Conservation (phyloP, 2,329 filamentous ascomycete genomes). For the Ophiognomonia clavigignenti-juglandacearum region DNA sequence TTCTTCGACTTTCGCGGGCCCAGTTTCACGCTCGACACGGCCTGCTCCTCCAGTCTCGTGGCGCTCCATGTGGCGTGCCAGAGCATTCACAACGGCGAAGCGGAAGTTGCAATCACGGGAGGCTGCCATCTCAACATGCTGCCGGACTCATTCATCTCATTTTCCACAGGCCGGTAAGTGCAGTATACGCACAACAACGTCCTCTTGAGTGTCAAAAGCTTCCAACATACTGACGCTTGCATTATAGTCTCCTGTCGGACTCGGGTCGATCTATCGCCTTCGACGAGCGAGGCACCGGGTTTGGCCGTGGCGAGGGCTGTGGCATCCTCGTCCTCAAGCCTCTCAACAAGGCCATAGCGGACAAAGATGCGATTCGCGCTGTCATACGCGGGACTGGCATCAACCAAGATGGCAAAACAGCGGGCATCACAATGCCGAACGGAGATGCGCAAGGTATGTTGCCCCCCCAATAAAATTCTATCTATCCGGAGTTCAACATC, state of each 20-base stretch:
- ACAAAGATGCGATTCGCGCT: conserved; percentile 48
- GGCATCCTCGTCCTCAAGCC: conserved; percentile 52
- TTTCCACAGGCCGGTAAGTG: conserved; percentile 37
- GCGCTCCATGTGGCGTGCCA: conserved; percentile 47
- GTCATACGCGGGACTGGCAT: conserved; percentile 45
- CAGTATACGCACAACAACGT: conserved; percentile 17
- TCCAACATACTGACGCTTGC: conserved; percentile 9
- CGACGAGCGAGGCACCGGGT: conserved; percentile 50
- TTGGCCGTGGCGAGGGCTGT: conserved; percentile 56
- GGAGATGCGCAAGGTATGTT: conserved; percentile 39
- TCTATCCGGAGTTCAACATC: not conserved
- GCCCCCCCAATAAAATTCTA: not conserved
- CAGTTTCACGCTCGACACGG: conserved; percentile 47
- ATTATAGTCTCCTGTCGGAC: conserved; percentile 41
- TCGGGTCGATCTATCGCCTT: conserved; percentile 48
- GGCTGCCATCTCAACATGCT: conserved; percentile 43
- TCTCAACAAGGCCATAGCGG: not conserved
- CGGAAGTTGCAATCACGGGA: conserved; percentile 40
- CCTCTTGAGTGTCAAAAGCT: not conserved
- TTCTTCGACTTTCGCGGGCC: conserved; percentile 51
- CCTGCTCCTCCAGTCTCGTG: conserved; percentile 46
- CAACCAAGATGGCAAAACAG: conserved; percentile 53
- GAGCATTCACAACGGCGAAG: conserved; percentile 42
- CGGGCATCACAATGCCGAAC: conserved; percentile 53
- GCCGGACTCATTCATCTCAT: conserved; percentile 32